Evolutionary conservation across 805 yeast species (phyloP).

Genomic region (Cyberlindnera misumaiensis): DNA sequence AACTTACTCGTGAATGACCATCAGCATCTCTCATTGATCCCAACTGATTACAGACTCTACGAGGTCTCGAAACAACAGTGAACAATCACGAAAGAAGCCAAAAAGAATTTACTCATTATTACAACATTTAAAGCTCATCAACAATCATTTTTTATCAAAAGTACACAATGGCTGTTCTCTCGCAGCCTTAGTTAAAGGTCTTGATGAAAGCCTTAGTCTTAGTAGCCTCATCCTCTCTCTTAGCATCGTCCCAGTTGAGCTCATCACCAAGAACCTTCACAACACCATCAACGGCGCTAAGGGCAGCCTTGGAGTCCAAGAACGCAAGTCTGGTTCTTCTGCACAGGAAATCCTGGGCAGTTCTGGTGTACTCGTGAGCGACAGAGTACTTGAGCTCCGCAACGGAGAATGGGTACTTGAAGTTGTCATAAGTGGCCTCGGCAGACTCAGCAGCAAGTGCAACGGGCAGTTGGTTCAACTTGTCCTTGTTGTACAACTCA

Average conservation of each 20-base stretch:
- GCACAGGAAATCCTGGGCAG: constrained; percentile 84
- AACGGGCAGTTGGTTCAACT: constrained; percentile 55
- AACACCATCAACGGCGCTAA: constrained; percentile 74
- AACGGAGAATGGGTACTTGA: constrained; percentile 80
- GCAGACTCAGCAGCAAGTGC: constrained; percentile 41
- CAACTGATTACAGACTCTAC: constrained; percentile 15
- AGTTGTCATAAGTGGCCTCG: constrained; percentile 38
- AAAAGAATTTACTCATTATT: too few species aligned
- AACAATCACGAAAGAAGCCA: too few species aligned
- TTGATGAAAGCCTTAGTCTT: constrained; percentile 54
- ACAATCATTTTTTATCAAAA: too few species aligned
- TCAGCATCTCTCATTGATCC: constrained; percentile 9
- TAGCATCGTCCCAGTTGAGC: constrained; percentile 61
- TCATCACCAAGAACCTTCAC: constrained; percentile 80
- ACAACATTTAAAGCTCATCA: too few species aligned
- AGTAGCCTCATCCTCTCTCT: constrained; percentile 46
- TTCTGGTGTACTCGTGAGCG: constrained; percentile 77
- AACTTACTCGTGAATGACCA: constrained; percentile 18
- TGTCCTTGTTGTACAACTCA: constrained; percentile 43
- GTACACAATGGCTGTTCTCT: too few species aligned
- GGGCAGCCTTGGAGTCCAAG: constrained; percentile 80
- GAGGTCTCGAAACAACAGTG: constrained; percentile 9
- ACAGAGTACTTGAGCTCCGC: constrained; percentile 85
- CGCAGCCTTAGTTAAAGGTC: constrained; percentile 25
- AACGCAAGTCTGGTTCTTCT: constrained; percentile 93